Evolutionary conservation across 768 basidiomycete genomes (phyloP), one percentile per base, ranked within the genome.

Genomic region (Kwoniella sp.): DNA sequence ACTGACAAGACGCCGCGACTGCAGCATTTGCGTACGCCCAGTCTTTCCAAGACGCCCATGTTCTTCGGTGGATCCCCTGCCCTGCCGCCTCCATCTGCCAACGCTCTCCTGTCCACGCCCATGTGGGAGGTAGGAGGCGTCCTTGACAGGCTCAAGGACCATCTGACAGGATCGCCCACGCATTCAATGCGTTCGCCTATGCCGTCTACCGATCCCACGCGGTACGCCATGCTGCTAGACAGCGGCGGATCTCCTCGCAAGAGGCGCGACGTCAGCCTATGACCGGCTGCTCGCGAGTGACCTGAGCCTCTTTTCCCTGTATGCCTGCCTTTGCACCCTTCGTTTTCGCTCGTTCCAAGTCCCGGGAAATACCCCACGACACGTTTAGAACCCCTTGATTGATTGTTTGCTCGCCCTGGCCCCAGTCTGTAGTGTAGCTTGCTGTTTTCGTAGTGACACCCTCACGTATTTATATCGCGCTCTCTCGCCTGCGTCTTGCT

Each of bases 81-180:
- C 12, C 34, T 56, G 26, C 45, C 55, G 23, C 59, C 59, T 9
- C 59, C 59, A 11, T 52, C 52, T 2, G 53, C 50, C 1, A 49
- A 46, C 29, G 56, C 47, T 23, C 38, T 62, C 12, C 45, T 62
- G 3, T 57, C 56, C 1, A 62, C 60, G 17, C 60, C 60, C 1
- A 40, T 55, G 46, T 62, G 60, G 60, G 60, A 62, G 33, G 43
- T 52, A 4, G 53, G 53, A 26, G 56, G 56, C 11, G 57, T 57
- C 15, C 34, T 62, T 7, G 56, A 57, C 40, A 37, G 60, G 29
- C 37, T 62, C 15, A 60, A 60, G 33, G 59, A 50, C 29, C 39
- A 47, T 26, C 43, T 46, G 28, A 51, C 45, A 15, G 56, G 56
- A 11, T 56, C 54, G 4, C 59, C 59, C 7, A 60, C 58, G 14